Conservation (phyloP, 495 filamentous ascomycete species). For the Hypoxylon crocopeplum region DNA sequence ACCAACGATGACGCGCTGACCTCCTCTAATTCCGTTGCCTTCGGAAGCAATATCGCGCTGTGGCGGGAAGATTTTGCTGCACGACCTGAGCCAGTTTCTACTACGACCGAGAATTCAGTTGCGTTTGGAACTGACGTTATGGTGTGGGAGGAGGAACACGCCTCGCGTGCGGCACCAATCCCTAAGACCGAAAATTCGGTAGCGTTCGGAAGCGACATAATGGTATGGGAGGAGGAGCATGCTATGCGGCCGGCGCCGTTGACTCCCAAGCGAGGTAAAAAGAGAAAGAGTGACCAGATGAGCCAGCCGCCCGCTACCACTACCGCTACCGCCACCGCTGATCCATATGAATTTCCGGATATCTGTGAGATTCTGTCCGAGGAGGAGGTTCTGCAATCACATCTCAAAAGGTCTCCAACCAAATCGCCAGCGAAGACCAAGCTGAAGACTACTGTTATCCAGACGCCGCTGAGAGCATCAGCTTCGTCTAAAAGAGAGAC, state of each 20-base stretch:
- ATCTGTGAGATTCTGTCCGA: conserved; percentile 47
- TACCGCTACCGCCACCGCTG: conserved; percentile 17
- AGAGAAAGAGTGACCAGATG: conserved; percentile 77
- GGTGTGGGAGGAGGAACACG: conserved; percentile 42
- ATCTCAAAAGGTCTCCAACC: conserved; percentile 32
- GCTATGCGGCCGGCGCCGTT: conserved; percentile 42
- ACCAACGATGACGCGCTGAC: conserved; percentile 62
- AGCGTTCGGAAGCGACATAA: conserved; percentile 61
- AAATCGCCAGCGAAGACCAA: conserved; percentile 41
- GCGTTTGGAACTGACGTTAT: conserved; percentile 35
- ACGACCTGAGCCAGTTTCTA: conserved; percentile 44
- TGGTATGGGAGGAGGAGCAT: conserved; percentile 68
- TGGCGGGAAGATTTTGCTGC: conserved; percentile 66
- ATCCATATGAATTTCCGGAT: conserved; percentile 48
- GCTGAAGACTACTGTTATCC: conserved; percentile 27
- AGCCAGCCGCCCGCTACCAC: conserved; percentile 44
- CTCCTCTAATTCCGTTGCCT: conserved; percentile 50
- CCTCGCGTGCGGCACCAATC: conserved; percentile 30
- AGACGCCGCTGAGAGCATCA: conserved; percentile 20
- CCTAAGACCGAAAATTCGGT: conserved; percentile 43
- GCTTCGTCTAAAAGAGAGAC: conserved; percentile 22
- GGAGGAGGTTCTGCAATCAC: conserved; percentile 28
- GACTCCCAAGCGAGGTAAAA: conserved; percentile 63
- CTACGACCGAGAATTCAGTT: conserved; percentile 57
- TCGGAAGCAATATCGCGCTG: conserved; percentile 60